Evolutionary conservation across 176 grass and related monocot genomes (phyloP).

Genomic region (Chloris gayana): DNA sequence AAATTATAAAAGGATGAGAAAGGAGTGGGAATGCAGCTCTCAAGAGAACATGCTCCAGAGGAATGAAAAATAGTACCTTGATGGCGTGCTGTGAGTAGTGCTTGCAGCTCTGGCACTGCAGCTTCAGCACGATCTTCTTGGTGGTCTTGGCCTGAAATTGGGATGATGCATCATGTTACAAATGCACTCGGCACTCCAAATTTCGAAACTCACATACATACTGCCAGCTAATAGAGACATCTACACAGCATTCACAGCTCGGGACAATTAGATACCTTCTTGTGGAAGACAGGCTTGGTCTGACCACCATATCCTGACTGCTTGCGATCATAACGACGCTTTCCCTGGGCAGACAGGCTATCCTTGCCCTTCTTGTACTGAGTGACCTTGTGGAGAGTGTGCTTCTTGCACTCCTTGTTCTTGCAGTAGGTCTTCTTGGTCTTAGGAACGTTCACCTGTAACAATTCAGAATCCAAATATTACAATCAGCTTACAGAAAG

Average conservation of each 20-base stretch:
- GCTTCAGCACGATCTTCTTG: conserved; percentile 95
- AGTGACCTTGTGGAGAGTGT: conserved; percentile 94
- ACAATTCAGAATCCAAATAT: not conserved
- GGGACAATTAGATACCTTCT: conserved; percentile 58
- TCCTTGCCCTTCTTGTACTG: conserved; percentile 99
- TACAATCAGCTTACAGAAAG: not conserved
- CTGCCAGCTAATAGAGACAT: not conserved
- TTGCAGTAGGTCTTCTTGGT: conserved; percentile 98
- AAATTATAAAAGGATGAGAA: not conserved
- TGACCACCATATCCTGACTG: conserved; percentile 97
- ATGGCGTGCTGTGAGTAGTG: conserved; percentile 78
- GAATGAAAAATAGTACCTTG: conserved; percentile 51
- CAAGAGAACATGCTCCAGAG: not conserved
- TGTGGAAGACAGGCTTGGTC: conserved; percentile 96
- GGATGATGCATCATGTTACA: not conserved
- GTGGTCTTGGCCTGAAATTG: conserved; percentile 84
- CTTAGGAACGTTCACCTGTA: conserved; percentile 90
- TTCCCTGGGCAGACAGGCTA: conserved; percentile 86
- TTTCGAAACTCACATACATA: not conserved
- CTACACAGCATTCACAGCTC: not conserved
- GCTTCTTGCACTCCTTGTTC: conserved; percentile 96
- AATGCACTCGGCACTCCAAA: not conserved
- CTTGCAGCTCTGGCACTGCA: conserved; percentile 95
- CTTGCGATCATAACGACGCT: conserved; percentile 92
- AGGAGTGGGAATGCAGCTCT: not conserved